Percentiles rank a stretch among this genome's conserved stretches.
Conservation (phyloP, 2,329 filamentous ascomycete species). For the Ophiostoma fasciatum region DNA sequence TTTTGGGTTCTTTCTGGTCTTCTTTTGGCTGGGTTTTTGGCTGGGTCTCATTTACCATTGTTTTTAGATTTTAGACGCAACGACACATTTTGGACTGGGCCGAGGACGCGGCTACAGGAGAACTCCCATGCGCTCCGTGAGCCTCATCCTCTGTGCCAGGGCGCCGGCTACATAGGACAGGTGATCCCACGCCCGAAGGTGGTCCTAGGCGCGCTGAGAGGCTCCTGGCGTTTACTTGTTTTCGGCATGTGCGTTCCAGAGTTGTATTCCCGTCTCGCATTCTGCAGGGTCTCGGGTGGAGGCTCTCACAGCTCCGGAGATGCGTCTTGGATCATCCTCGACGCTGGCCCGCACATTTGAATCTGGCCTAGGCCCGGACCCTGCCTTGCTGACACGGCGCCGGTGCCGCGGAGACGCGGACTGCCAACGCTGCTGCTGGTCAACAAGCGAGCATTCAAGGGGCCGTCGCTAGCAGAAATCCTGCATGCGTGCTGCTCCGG, state of each 20-base stretch:
- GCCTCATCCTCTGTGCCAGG: conserved; percentile 5
- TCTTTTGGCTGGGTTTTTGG: no score
- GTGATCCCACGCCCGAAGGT: conserved; percentile 8
- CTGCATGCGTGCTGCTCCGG: background rate
- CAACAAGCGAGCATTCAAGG: background rate
- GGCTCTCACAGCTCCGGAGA: conserved; percentile 4
- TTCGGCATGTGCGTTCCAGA: no score
- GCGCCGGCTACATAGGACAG: conserved; percentile 7
- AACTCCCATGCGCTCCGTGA: conserved; percentile 8
- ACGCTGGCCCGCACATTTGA: conserved; percentile 2
- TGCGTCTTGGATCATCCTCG: conserved; percentile 7
- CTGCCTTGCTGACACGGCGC: background rate
- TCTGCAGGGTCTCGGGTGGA: background rate
- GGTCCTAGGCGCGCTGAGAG: conserved; percentile 4
- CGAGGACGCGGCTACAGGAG: no score
- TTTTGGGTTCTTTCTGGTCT: no score
- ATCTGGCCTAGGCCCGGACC: background rate
- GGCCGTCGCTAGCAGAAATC: background rate
- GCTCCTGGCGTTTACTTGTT: conserved; percentile 5
- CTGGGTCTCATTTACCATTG: no score
- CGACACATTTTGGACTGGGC: no score
- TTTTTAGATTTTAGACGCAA: no score
- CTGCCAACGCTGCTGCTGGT: background rate
- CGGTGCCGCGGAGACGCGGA: background rate
- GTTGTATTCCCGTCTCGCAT: no score